Evolutionary conservation across 1,284 basidiomycete genomes (phyloP), one percentile per base, ranked within the genome.

Genomic region (Microbotryum violaceum): DNA sequence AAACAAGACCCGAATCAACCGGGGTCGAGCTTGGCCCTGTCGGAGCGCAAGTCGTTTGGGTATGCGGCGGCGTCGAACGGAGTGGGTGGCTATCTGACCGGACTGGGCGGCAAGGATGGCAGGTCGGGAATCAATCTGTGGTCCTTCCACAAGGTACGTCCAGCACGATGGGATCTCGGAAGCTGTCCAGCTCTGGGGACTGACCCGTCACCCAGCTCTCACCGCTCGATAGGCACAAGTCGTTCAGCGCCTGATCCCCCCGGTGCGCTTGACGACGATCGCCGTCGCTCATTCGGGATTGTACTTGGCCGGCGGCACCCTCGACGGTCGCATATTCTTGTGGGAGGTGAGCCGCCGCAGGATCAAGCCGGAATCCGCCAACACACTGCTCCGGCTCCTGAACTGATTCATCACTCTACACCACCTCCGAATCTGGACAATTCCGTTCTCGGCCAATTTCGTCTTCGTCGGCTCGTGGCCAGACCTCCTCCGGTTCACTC

Each of bases 401-500:
- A 42, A 16, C 37, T 42, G 9, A 42, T 67, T 67, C 60, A 45
- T 42, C 7, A 16, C 48, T 42, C 5, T 60, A 51, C 56, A 21
- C 67, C 70, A 29, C 7, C 27, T 49, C 10, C 49, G 42, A 47
- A 31, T 29, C 51, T 45, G 18, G 49, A 48, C 29, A 37, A 1
- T 16, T 23, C 33, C 37, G n/a, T n/a, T 50, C 42, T 67, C 66
- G 66, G 37, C 16, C 37, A 42, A 42, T 42, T 42, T 56, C 52
- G 29, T 46, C 48, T 42, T 56, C 52, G 29, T 46, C 48, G 23
- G 44, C 27, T 25, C 50, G 37, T 45, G 66, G 74, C 72, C 77
- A 96, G 89, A 80, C 92, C 70, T 81, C 87, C 2, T 94, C 91
- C 4, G 94, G 94, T 8, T 85, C 90, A 49, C 79, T 98, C 51